These are phyloP conservation scores for Curvularia hawaiiensis DNA, from an alignment of 2,329 filamentous ascomycete species.

Conservation along the genomic window DNA sequence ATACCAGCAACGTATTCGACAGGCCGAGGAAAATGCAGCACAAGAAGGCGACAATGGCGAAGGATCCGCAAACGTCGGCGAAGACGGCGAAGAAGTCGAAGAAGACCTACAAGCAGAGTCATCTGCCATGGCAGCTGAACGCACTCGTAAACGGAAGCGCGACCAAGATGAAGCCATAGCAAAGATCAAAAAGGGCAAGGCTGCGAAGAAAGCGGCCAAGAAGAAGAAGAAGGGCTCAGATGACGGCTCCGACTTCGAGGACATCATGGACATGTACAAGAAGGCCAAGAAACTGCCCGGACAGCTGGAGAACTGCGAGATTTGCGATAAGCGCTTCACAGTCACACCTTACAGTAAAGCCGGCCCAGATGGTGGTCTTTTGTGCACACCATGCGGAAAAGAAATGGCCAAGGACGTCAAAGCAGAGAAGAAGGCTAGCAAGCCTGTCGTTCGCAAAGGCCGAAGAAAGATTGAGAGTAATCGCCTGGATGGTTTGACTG, in stretches of 20 bases:
- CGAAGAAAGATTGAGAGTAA: constrained; percentile 82
- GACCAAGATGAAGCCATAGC: constrained; percentile 57
- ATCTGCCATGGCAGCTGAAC: constrained; percentile 51
- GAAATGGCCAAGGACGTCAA: constrained; percentile 71
- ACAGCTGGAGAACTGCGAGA: constrained; percentile 86
- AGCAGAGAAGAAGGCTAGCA: constrained; percentile 61
- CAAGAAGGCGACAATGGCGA: constrained; percentile 45
- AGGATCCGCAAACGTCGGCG: constrained; percentile 41
- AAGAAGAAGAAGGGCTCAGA: constrained; percentile 50
- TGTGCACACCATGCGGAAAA: constrained; percentile 82
- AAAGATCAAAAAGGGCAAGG: constrained; percentile 56
- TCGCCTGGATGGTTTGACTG: constrained; percentile 75
- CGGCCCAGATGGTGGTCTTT: constrained; percentile 81
- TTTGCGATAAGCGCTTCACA: constrained; percentile 86
- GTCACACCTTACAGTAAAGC: constrained; percentile 88
- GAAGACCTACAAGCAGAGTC: constrained; percentile 43
- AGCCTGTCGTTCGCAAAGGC: constrained; percentile 62
- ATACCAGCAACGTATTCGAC: constrained; percentile 59
- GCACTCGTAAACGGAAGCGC: constrained; percentile 61
- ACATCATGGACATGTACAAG: constrained; percentile 60
- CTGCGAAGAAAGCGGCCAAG: constrained; percentile 53
- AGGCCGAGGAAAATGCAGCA: constrained; percentile 51
- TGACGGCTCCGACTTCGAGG: constrained; percentile 54
- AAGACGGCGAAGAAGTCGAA: constrained; percentile 42
- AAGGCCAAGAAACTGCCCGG: constrained; percentile 70